A percentile compares a stretch with the other conserved stretches of the same genome.
Evolutionary conservation across 2,329 filamentous ascomycete genomes (phyloP).

Genomic region (Monosporascus sp.): DNA sequence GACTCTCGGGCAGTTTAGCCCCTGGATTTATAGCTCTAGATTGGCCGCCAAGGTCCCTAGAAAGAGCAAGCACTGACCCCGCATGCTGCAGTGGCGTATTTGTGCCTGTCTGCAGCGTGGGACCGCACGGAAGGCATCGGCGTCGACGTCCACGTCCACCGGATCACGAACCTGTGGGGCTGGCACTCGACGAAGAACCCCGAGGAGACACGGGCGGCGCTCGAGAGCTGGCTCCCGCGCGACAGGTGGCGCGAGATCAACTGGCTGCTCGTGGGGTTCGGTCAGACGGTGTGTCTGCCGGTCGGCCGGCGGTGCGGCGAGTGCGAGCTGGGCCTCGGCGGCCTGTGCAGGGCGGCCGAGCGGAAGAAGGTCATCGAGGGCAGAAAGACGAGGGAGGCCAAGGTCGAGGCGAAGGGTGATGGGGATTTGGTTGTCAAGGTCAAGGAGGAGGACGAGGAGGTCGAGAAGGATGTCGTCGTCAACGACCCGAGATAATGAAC

Average conservation of each 20-base stretch:
- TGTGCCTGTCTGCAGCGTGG: slow-evolving; percentile 74
- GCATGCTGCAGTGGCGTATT: slow-evolving; percentile 59
- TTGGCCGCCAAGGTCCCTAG: no score
- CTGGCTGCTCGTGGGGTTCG: slow-evolving; percentile 78
- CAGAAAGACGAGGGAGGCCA: slow-evolving; percentile 40
- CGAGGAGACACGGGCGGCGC: slow-evolving; percentile 70
- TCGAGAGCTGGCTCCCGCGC: slow-evolving; percentile 77
- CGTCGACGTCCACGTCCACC: slow-evolving; percentile 91
- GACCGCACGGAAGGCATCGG: slow-evolving; percentile 68
- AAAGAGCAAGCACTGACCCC: no score
- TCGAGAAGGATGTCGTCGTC: slow-evolving; percentile 15
- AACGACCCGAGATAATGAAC: slow-evolving; percentile 4
- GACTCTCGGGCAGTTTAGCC: no score
- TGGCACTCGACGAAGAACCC: slow-evolving; percentile 80
- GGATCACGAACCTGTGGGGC: slow-evolving; percentile 90
- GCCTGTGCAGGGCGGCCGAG: slow-evolving; percentile 71
- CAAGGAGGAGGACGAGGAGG: slow-evolving; percentile 13
- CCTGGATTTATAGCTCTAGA: no score
- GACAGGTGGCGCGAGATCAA: slow-evolving; percentile 94
- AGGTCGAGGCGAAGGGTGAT: slow-evolving; percentile 22
- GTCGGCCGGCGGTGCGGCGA: slow-evolving; percentile 77
- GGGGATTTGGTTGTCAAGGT: slow-evolving; percentile 9
- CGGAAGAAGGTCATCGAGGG: slow-evolving; percentile 55
- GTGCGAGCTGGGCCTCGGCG: slow-evolving; percentile 71
- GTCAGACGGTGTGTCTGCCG: slow-evolving; percentile 80